Evolutionary conservation across 371 early-diverging fungal genomes (phyloP).

Genomic region (Mortierella polycephala): DNA sequence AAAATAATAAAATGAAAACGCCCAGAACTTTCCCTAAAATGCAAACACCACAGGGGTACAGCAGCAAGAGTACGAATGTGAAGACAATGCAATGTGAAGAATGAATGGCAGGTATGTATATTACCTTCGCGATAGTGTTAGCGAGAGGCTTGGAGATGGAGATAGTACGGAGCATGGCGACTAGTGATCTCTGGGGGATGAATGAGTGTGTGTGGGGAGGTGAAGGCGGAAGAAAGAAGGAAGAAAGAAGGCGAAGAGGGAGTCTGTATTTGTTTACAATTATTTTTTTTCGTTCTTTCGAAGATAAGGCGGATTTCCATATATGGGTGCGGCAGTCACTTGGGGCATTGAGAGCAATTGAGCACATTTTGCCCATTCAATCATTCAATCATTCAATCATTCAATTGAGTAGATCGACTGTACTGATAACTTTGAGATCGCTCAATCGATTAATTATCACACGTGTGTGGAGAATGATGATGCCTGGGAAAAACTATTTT

Average conservation of each 20-base stretch:
- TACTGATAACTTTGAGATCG: no score
- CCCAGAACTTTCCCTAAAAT: no score
- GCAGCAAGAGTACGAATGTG: no score
- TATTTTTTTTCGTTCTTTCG: no score
- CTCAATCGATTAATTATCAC: no score
- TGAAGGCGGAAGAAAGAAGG: slow-evolving; percentile 12
- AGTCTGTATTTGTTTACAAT: not conserved
- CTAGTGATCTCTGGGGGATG: slow-evolving; percentile 7
- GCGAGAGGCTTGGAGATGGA: slow-evolving; percentile 42
- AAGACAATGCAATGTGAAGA: not conserved
- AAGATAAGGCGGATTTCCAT: not conserved
- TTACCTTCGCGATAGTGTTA: slow-evolving; percentile 31
- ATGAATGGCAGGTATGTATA: not conserved
- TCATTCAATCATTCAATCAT: no score
- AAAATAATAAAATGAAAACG: not conserved
- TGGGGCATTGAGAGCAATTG: no score
- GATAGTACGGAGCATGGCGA: slow-evolving; percentile 41
- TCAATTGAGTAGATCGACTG: not conserved
- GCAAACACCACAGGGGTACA: no score
- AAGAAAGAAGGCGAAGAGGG: slow-evolving; percentile 8
- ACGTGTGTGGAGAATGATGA: no score
- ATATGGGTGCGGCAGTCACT: slow-evolving; percentile 2
- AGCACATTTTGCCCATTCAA: no score
- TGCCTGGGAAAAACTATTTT: slow-evolving; percentile 7
- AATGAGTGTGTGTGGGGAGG: slow-evolving; percentile 12